Evolutionary conservation across 2,329 filamentous ascomycete species (phyloP), one percentile per base, ranked within the genome.

Genomic region (Chaetomium olivaceum): DNA sequence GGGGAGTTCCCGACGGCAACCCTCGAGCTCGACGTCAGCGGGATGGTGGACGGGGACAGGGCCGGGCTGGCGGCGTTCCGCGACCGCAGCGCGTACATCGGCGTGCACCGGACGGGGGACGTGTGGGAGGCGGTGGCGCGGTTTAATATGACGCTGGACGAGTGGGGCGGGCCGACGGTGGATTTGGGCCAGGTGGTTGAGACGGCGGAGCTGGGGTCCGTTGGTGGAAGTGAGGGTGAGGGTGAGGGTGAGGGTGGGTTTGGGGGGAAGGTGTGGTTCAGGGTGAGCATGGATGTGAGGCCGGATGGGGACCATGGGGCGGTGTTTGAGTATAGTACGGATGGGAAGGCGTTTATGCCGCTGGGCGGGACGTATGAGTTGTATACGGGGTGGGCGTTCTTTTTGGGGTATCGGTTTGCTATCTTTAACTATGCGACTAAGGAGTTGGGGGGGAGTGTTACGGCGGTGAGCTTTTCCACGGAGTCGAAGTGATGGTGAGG

Each of bases 391-490:
- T 63, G 61, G 61, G 54, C 61, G 14, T 58, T 63, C 23, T 58
- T 63, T 21, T 29, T 63, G 46, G 61, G 61, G 23, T 63, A 63
- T 52, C 61, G 61, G 43, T 63, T 52, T 31, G 61, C 19, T 7
- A 31, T 63, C 29, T 58, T 63, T 11, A 63, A 63, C 46, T 58
- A 52, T 43, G 61, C 61, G 14, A 63, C 54, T 1, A 29, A 63
- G 61, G 46, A 9, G 54, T 33, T 58, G 43, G 61, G 61, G 0
- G 61, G 61, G 55, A 63, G 55, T 19, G 61, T 58, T 3, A 19
- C 11, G n/a, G 61, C 58, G 0, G 4, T 57, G 21, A 51, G 46
- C 11, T 58, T 63, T 23, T 21, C 7, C 21, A 52, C 46, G 11
- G 61, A 19, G 31, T 63, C 25, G 12, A 43, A 31, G 8, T n/a